These are phyloP conservation scores for Amyloporia xantha DNA, from an alignment of 768 basidiomycete species.

Conservation along the genomic window DNA sequence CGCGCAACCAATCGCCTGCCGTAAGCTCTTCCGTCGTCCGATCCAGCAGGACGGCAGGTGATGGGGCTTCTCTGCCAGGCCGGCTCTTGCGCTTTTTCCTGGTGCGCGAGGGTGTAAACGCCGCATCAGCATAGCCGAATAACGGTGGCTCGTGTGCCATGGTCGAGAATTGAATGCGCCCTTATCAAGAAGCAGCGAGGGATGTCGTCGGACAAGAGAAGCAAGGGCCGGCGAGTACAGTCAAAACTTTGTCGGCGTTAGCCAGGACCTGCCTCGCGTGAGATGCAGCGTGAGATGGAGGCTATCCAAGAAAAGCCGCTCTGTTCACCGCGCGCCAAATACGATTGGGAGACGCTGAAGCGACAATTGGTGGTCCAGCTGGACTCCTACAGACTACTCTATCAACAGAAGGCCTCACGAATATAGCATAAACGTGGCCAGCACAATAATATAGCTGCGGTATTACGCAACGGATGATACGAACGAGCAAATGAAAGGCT, in stretches of 20 bases:
- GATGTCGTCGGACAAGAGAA: background rate
- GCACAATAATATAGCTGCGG: too few species aligned
- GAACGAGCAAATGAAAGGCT: too few species aligned
- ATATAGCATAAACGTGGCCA: too few species aligned
- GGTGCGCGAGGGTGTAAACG: constrained; percentile 44
- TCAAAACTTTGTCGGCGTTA: constrained; percentile 1
- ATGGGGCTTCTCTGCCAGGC: constrained; percentile 22
- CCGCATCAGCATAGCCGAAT: constrained; percentile 41
- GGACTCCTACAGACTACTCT: too few species aligned
- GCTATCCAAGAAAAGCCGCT: too few species aligned
- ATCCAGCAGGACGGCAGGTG: constrained; percentile 34
- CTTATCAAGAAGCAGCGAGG: background rate
- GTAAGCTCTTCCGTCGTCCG: constrained; percentile 40
- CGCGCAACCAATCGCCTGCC: constrained; percentile 46
- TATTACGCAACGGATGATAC: too few species aligned
- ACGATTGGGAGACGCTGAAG: too few species aligned
- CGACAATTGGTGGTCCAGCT: too few species aligned
- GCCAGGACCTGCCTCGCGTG: background rate
- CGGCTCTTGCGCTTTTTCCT: constrained; percentile 49
- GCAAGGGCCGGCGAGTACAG: background rate
- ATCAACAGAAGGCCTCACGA: too few species aligned
- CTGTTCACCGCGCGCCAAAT: too few species aligned
- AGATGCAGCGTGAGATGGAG: too few species aligned
- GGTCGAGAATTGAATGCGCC: too few species aligned
- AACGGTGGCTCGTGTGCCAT: constrained; percentile 5